phyloP scores from a whole-genome alignment of 1,284 basidiomycete genomes.

The Fomitopsis betulina region DNA sequence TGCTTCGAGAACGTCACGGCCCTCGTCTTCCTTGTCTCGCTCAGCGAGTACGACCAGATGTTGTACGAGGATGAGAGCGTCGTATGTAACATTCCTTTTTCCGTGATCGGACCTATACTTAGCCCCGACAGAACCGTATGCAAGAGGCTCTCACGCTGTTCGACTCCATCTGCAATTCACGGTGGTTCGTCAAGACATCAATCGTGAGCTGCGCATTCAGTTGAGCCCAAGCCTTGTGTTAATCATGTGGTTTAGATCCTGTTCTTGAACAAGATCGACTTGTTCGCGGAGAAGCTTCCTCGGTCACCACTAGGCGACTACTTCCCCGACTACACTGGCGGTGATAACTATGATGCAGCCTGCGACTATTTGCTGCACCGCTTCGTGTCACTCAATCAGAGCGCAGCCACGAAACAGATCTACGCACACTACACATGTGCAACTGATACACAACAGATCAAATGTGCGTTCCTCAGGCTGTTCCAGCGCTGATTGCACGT shows the following conservation, averaged over 20 bases:
- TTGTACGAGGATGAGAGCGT: slow-evolving; percentile 92
- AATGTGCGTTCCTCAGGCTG: slow-evolving; percentile 48
- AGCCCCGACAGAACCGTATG: slow-evolving; percentile 78
- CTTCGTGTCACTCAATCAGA: slow-evolving; percentile 86
- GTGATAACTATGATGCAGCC: slow-evolving; percentile 82
- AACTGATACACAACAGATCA: slow-evolving; percentile 86
- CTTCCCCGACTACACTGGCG: slow-evolving; percentile 84
- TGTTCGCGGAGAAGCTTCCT: slow-evolving; percentile 92
- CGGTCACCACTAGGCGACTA: slow-evolving; percentile 84
- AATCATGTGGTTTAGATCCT: slow-evolving; percentile 50
- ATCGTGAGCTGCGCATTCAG: slow-evolving; percentile 44
- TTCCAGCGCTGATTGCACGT: slow-evolving; percentile 1
- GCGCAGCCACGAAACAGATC: slow-evolving; percentile 81
- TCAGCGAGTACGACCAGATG: slow-evolving; percentile 96
- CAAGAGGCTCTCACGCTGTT: slow-evolving; percentile 94
- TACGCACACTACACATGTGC: slow-evolving; percentile 90
- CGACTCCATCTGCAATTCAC: slow-evolving; percentile 94
- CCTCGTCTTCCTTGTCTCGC: slow-evolving; percentile 87
- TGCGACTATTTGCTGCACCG: slow-evolving; percentile 84
- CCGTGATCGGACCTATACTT: not conserved
- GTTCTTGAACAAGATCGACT: slow-evolving; percentile 95
- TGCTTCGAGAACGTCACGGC: slow-evolving; percentile 98
- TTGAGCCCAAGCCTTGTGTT: not conserved
- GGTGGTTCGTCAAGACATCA: slow-evolving; percentile 90
- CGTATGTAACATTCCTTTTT: slow-evolving; percentile 43